Conservation (phyloP, 139 green algal species). For the Spirogloea muscicola region DNA sequence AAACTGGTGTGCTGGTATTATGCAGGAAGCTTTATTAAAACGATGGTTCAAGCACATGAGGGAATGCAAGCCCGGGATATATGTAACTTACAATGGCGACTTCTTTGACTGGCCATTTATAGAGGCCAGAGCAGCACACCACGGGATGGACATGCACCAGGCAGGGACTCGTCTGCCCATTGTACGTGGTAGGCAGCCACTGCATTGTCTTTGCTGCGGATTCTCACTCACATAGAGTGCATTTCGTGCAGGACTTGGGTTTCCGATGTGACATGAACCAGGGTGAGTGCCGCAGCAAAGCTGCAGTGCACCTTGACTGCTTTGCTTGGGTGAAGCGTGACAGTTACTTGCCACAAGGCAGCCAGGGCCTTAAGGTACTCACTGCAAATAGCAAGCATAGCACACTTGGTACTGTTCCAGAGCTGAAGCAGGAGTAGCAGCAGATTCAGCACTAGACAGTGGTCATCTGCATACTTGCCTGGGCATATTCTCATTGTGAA, state of each 20-base stretch:
- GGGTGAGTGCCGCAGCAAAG: conserved; percentile 61
- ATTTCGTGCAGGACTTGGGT: conserved; percentile 31
- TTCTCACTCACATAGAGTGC: no score
- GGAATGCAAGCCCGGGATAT: conserved; percentile 77
- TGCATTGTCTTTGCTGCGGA: no score
- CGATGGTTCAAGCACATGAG: conserved; percentile 86
- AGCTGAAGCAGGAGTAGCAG: no score
- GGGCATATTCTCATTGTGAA: no score
- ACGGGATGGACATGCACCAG: conserved; percentile 80
- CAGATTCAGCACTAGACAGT: no score
- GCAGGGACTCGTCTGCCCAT: no score
- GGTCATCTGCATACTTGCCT: no score
- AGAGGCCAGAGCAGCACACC: conserved; percentile 67
- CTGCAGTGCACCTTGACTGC: conserved; percentile 91
- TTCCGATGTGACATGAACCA: conserved; percentile 5
- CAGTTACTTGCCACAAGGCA: conserved; percentile 93
- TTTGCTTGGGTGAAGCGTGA: conserved; percentile 96
- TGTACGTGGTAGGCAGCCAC: no score
- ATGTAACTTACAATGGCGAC: conserved; percentile 99
- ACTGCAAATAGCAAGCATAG: no score
- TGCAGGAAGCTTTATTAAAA: conserved; percentile 62
- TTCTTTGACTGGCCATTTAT: conserved; percentile 99
- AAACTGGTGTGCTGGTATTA: conserved; percentile 1
- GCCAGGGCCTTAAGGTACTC: conserved; percentile 78
- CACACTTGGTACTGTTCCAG: no score